phyloP scores from a whole-genome alignment of 2,329 filamentous ascomycete species.

The Truncatella angustata region DNA sequence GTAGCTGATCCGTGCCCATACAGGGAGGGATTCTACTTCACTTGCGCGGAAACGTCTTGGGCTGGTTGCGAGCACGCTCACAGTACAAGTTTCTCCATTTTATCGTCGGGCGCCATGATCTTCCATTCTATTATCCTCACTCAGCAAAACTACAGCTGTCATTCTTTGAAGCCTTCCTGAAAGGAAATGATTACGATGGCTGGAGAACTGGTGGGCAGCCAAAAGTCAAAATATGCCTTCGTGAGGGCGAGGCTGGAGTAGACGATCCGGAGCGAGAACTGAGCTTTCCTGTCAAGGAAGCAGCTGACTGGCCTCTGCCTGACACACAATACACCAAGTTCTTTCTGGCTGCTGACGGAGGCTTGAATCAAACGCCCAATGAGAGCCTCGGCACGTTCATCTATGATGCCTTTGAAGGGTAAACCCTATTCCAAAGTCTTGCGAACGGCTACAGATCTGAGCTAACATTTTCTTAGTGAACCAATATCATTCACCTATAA shows the following conservation, averaged over 20 bases:
- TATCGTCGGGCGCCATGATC: constrained; percentile 67
- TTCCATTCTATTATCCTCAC: constrained; percentile 70
- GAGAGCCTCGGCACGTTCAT: too few species aligned
- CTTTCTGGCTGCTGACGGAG: constrained; percentile 49
- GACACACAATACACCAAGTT: constrained; percentile 62
- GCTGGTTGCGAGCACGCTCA: constrained; percentile 62
- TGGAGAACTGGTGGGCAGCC: constrained; percentile 56
- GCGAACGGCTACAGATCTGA: constrained; percentile 55
- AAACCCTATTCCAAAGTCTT: constrained; percentile 39
- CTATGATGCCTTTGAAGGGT: constrained; percentile 18
- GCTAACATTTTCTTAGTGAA: too few species aligned
- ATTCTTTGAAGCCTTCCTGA: constrained; percentile 71
- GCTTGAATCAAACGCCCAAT: too few species aligned
- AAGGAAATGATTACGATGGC: constrained; percentile 61
- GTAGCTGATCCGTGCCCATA: too few species aligned
- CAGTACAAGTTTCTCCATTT: constrained; percentile 67
- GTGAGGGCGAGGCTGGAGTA: constrained; percentile 66
- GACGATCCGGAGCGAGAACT: constrained; percentile 63
- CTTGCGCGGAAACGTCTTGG: constrained; percentile 66
- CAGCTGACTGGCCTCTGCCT: constrained; percentile 66
- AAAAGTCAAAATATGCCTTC: constrained; percentile 59
- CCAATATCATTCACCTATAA: too few species aligned
- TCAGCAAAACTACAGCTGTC: constrained; percentile 66
- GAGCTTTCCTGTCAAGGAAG: constrained; percentile 51
- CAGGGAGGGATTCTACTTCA: constrained; percentile 68